Conservation (phyloP, 2,329 filamentous ascomycete genomes). For the Neofusicoccum cordaticola region DNA sequence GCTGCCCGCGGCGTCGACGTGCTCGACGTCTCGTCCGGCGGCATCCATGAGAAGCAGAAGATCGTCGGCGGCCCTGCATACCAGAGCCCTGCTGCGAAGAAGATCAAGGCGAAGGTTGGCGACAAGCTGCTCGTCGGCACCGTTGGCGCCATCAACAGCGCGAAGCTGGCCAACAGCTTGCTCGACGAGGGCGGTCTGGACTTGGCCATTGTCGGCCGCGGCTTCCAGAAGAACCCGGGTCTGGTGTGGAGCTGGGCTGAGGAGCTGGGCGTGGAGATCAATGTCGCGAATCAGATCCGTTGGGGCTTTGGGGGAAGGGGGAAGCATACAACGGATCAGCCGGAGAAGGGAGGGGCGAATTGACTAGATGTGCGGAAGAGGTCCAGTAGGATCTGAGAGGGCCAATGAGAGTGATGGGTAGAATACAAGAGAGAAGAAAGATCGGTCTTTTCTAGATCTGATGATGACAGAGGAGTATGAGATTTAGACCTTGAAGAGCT, state of each 20-base stretch:
- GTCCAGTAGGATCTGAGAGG: background rate
- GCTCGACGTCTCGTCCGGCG: constrained; percentile 77
- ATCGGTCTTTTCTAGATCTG: no score
- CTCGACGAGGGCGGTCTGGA: constrained; percentile 56
- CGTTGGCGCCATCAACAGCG: constrained; percentile 71
- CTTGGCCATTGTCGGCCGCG: constrained; percentile 68
- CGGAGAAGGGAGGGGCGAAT: background rate
- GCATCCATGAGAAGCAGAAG: constrained; percentile 62
- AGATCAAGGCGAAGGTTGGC: constrained; percentile 70
- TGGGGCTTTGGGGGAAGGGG: constrained; percentile 56
- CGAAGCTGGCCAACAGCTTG: constrained; percentile 64
- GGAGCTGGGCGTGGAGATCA: constrained; percentile 66
- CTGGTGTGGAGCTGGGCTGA: constrained; percentile 72
- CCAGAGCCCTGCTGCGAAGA: constrained; percentile 70
- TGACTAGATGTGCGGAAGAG: background rate
- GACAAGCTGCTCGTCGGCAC: constrained; percentile 68
- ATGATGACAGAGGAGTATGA: no score
- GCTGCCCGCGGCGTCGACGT: constrained; percentile 75
- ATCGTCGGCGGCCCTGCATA: constrained; percentile 63
- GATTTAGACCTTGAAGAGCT: no score
- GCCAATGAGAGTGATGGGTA: background rate
- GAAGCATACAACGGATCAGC: constrained; percentile 25
- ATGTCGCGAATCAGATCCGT: constrained; percentile 70
- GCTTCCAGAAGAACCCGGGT: constrained; percentile 79
- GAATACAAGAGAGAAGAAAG: no score